Evolutionary conservation across 192 early-diverging fungal species (phyloP), one percentile per base, ranked within the genome.

Genomic region (Linnemannia schmuckeri): DNA sequence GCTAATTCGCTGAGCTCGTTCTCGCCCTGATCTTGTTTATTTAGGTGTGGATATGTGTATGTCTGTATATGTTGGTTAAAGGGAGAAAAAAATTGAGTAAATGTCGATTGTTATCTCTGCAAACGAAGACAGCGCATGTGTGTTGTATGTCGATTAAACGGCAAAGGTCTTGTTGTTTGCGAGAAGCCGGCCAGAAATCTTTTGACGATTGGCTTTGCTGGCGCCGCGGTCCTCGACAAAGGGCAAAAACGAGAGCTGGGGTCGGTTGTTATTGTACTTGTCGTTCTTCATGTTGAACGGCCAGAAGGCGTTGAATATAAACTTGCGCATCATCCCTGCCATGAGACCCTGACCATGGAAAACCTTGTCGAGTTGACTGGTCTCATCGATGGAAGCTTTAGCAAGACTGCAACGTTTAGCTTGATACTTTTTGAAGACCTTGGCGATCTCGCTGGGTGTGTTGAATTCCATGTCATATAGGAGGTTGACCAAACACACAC

Each of bases 191-290:
- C 4, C n/a, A 37, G 80, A 76, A 24, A 70, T 20, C 33, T 82
- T 76, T 72, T 82, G 80, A 12, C 27, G 37, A 54, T 70, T 44
- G 9, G 80, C 74, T 71, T 69, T 76, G 55, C 74, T 76, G 9
- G 70, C 3, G 7, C 75, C 75, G 12, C 76, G 70, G 70, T 82
- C 81, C 55, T 77, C 70, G 0, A 82, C 75, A 68, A 77, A 77
- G 18, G 81, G 81, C 54, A 82, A 42, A 72, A 82, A 82, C 5
- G 75, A 77, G 3, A 82, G 70, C 52, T 82, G 81, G 8, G 81
- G 81, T 13, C 75, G 69, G 41, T 82, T 74, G 57, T 69, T 72
- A 35, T 77, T 82, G 30, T 74, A 38, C 57, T 77, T 82, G 76
- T 82, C 81, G 57, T 72, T 76, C 38, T 70, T 82, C 74, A 75